Conservation (phyloP, 176 grass and related monocot species). For the Avena sativa region DNA sequence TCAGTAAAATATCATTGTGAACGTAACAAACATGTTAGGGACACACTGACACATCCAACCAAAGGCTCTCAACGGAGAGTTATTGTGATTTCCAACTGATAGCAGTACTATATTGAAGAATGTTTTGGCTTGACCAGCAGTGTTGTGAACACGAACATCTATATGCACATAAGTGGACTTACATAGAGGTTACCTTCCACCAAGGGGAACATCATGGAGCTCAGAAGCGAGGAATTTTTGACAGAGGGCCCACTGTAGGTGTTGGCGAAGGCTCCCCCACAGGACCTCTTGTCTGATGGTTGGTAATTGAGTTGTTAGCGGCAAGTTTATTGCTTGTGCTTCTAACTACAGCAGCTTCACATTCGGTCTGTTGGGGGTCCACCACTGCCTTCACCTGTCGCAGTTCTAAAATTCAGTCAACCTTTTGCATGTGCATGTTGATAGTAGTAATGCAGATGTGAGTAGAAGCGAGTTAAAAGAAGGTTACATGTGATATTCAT, state of each 20-base stretch:
- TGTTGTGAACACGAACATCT: constrained; percentile 19
- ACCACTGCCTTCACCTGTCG: constrained; percentile 58
- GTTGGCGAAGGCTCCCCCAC: constrained; percentile 61
- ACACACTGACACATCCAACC: not conserved
- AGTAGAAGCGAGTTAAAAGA: not conserved
- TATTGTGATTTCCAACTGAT: not conserved
- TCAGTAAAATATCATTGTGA: not conserved
- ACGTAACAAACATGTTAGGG: not conserved
- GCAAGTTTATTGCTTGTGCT: constrained; percentile 50
- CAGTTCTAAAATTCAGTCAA: constrained; percentile 46
- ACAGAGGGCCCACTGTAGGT: constrained; percentile 36
- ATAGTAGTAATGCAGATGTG: not conserved
- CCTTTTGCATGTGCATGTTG: constrained; percentile 18
- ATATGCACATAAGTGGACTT: constrained; percentile 29
- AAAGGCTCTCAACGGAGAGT: not conserved
- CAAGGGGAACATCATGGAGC: constrained; percentile 15
- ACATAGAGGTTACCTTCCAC: constrained; percentile 41
- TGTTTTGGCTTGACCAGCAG: not conserved
- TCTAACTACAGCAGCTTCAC: constrained; percentile 53
- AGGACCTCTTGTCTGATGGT: constrained; percentile 57
- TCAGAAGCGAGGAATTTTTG: constrained; percentile 69
- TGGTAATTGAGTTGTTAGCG: constrained; percentile 49
- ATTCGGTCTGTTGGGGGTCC: constrained; percentile 62
- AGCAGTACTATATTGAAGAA: not conserved
- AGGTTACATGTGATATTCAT: not conserved